These are phyloP conservation scores for Laetiporus sulphureus DNA, from an alignment of 1,284 basidiomycete genomes.

Conservation along the genomic window DNA sequence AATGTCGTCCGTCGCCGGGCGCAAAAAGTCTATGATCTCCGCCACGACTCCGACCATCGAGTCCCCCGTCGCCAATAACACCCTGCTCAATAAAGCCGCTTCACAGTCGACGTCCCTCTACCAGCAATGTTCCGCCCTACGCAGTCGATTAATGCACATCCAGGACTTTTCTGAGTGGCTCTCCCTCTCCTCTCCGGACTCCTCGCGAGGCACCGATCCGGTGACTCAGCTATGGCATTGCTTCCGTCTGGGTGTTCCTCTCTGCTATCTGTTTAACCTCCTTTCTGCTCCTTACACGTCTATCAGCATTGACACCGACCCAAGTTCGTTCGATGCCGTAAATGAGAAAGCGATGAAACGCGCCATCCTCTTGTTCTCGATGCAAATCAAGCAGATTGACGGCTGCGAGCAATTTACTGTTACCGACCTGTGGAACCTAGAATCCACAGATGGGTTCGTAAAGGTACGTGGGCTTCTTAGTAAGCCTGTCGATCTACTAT, in stretches of 20 bases:
- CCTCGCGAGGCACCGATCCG: conserved; percentile 70
- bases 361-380: conserved; percentile 73
- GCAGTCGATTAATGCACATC: conserved; percentile 69
- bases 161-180: conserved; percentile 69
- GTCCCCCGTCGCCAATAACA: conserved; percentile 68
- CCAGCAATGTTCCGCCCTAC: conserved; percentile 78
- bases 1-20: conserved; percentile 67
- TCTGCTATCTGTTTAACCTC: conserved; percentile 94
- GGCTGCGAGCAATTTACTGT: conserved; percentile 76
- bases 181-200: conserved; percentile 46
- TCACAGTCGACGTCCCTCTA: conserved; percentile 79
- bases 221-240: conserved; percentile 94
- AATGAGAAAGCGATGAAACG: conserved; percentile 77
- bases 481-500: not conserved
- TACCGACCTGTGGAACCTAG: conserved; percentile 84
- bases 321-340: conserved; percentile 55
- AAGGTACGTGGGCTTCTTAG: conserved; percentile 56
- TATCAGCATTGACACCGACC: conserved; percentile 65
- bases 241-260: conserved; percentile 87
- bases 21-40: conserved; percentile 78
- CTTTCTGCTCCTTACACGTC: conserved; percentile 62
- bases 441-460: conserved; percentile 91
- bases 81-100: conserved; percentile 80
- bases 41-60: conserved; percentile 62
- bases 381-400: conserved; percentile 61